Conservation (phyloP, 2,329 filamentous ascomycete genomes). For the Neophaeococcomyces mojaviensis region DNA sequence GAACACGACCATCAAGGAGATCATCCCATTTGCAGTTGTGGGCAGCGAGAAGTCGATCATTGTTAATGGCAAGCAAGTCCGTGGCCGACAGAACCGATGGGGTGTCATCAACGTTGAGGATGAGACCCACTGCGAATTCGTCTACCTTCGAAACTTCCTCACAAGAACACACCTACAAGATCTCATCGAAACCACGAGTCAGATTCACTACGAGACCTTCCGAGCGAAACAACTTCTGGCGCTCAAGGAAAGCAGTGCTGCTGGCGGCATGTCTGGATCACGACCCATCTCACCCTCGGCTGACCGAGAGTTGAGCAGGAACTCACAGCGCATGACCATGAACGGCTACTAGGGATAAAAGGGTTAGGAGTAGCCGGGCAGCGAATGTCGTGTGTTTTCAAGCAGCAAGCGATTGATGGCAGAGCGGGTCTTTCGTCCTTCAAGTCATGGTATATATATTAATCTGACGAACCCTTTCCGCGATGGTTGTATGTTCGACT, state of each 20-base stretch:
- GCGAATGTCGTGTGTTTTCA: not conserved
- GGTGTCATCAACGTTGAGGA: slow-evolving; percentile 99
- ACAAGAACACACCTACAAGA: slow-evolving; percentile 97
- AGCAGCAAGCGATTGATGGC: slow-evolving; percentile 10
- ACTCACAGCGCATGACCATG: slow-evolving; percentile 96
- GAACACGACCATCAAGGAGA: slow-evolving; percentile 94
- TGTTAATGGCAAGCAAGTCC: slow-evolving; percentile 93
- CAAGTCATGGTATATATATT: slow-evolving; percentile 9
- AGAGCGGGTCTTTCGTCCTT: slow-evolving; percentile 22
- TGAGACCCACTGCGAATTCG: slow-evolving; percentile 98
- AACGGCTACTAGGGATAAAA: slow-evolving; percentile 79
- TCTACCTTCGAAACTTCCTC: slow-evolving; percentile 96
- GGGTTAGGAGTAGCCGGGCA: not conserved
- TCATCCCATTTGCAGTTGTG: slow-evolving; percentile 95
- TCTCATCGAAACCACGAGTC: slow-evolving; percentile 96
- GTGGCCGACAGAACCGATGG: slow-evolving; percentile 97
- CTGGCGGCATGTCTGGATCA: slow-evolving; percentile 63
- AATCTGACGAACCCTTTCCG: slow-evolving; percentile 1
- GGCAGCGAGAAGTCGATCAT: slow-evolving; percentile 98
- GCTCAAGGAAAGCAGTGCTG: slow-evolving; percentile 94
- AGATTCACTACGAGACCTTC: slow-evolving; percentile 99
- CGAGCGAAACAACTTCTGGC: slow-evolving; percentile 97
- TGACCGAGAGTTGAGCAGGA: slow-evolving; percentile 91
- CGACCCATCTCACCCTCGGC: slow-evolving; percentile 92
- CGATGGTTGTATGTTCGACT: not conserved